Evolutionary conservation across 2,329 filamentous ascomycete genomes (phyloP).

Genomic region (Epichloe typhina): DNA sequence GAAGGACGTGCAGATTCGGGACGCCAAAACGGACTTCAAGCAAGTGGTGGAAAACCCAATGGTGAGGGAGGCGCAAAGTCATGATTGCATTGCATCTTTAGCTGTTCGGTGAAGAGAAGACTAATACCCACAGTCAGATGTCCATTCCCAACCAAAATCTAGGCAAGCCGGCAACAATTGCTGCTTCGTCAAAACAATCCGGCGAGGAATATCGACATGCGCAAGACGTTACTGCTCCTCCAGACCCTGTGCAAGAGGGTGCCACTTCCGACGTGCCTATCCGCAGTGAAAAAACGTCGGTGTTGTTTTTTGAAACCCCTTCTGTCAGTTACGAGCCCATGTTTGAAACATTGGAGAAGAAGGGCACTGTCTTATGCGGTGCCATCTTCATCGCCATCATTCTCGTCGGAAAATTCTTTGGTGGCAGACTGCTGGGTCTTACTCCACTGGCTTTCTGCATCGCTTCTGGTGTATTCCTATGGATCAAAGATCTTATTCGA

Average conservation of each 20-base stretch:
- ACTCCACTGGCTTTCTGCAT: constrained; percentile 61
- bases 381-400: constrained; percentile 63
- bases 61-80: constrained; percentile 25
- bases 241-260: constrained; percentile 69
- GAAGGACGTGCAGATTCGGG: constrained; percentile 72
- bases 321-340: constrained; percentile 83
- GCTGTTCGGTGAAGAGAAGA: neutral
- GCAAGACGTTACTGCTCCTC: constrained; percentile 83
- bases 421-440: constrained; percentile 62
- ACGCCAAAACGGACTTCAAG: constrained; percentile 57
- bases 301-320: constrained; percentile 89
- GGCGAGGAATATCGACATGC: constrained; percentile 69
- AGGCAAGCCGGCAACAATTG: constrained; percentile 57
- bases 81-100: too few relatives aligned
- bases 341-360: constrained; percentile 62
- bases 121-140: constrained; percentile 32
- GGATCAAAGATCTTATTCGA: constrained; percentile 76
- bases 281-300: constrained; percentile 83
- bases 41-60: constrained; percentile 58
- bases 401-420: constrained; percentile 66
- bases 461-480: constrained; percentile 69
- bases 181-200: constrained; percentile 57
- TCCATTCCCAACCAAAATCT: constrained; percentile 86
- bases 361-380: constrained; percentile 56
- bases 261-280: constrained; percentile 90